Conservation (phyloP, 2,329 filamentous ascomycete genomes). For the Ophiostoma piceae region DNA sequence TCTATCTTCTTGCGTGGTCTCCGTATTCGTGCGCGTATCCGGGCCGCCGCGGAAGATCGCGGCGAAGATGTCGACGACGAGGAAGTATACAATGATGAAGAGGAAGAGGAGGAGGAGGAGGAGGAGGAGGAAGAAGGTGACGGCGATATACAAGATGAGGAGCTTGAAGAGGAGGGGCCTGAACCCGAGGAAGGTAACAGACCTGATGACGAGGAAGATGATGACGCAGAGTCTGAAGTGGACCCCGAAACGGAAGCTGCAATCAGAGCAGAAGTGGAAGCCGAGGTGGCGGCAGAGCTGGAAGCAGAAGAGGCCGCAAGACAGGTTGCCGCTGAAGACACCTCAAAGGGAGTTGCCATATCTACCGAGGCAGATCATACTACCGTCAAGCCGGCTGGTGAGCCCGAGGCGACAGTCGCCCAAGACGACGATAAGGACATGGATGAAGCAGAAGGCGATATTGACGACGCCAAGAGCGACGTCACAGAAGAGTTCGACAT, state of each 20-base stretch:
- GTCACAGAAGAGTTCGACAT: conserved; percentile 33
- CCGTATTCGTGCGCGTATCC: conserved; percentile 69
- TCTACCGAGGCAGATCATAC: not conserved
- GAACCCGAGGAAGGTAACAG: not conserved
- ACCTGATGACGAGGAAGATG: not conserved
- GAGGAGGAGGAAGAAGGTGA: conserved; percentile 22
- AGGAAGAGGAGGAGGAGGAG: not conserved
- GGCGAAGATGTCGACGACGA: conserved; percentile 41
- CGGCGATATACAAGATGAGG: conserved; percentile 22
- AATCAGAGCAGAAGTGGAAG: not conserved
- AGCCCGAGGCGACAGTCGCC: too few species aligned
- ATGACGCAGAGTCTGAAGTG: conserved; percentile 13
- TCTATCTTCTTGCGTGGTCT: conserved; percentile 71
- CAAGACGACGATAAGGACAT: not conserved
- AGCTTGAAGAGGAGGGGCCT: conserved; percentile 4
- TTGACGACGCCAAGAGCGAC: conserved; percentile 30
- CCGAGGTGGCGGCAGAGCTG: not conserved
- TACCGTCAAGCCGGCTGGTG: not conserved
- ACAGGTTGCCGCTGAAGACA: not conserved
- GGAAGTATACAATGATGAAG: conserved; percentile 16
- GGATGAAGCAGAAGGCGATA: not conserved
- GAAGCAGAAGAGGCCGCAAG: not conserved
- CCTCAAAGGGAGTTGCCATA: not conserved
- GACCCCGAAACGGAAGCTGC: not conserved
- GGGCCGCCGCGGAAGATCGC: conserved; percentile 47